Conservation (phyloP, 192 early-diverging fungal genomes). For the Backusella circina region DNA sequence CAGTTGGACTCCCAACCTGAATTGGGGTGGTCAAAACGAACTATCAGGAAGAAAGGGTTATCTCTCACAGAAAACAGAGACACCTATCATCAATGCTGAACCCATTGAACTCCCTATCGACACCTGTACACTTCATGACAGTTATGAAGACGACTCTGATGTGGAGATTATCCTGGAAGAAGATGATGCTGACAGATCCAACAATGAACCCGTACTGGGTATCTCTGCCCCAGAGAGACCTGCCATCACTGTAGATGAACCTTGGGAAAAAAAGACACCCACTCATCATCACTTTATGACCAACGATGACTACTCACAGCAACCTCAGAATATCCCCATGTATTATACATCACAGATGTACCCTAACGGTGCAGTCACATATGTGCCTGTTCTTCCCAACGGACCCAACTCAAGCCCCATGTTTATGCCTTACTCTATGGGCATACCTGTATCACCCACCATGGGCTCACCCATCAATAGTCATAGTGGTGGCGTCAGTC, state of each 20-base stretch:
- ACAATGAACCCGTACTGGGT: constrained; percentile 13
- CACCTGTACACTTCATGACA: background rate
- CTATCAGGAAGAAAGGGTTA: background rate
- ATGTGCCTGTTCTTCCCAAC: background rate
- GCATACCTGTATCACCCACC: background rate
- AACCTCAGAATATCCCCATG: background rate
- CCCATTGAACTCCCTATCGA: background rate
- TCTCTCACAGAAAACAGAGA: constrained; percentile 8
- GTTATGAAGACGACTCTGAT: constrained; percentile 24
- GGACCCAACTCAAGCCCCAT: background rate
- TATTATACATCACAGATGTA: background rate
- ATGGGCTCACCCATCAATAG: background rate
- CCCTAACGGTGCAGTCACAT: background rate
- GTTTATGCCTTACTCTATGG: constrained; percentile 1
- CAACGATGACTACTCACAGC: background rate
- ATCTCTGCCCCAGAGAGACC: constrained; percentile 16
- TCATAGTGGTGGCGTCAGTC: constrained; percentile 1
- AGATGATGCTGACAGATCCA: background rate
- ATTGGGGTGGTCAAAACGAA: background rate
- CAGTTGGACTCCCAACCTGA: background rate
- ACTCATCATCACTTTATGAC: background rate
- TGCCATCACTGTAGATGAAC: background rate
- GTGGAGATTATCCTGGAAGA: constrained; percentile 32
- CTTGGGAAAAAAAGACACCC: constrained; percentile 1
- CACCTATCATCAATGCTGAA: background rate